Base-by-base conservation (phyloP, 495 filamentous ascomycete genomes). In the Neurospora sublineolata region DNA sequence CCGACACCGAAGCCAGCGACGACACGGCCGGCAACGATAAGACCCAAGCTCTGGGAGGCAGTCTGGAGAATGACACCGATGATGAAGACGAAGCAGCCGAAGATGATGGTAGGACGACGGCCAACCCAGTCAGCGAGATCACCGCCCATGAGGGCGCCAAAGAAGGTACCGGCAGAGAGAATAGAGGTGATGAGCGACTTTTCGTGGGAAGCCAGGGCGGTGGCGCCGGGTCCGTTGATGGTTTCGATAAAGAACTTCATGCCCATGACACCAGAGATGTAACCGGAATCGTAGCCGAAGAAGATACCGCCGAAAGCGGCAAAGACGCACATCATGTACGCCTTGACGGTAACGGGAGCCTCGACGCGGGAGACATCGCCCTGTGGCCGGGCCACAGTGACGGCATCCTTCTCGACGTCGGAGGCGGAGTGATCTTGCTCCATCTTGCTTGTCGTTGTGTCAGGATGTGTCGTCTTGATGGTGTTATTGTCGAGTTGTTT, bases 101-200 rank as follows among this genome's bases (percentile, higher is more conserved):
- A 38, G 72, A 93, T 89, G 79, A 93, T 84, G 33, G 89, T 92
- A 14, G 81, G 82, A n/a, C 87, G 86, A 74, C 91, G 88, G 70
- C 91, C 91, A 67, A 88, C 80, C 82, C 82, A 87, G 73, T 93
- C 91, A 41, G 90, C 89, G 36, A 92, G 71, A 73, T 90, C 87
- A 79, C 89, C 90, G 14, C 88, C 89, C 41, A 91, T 83, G 41
- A 93, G 78, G 70, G 91, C 89, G 76, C 91, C 91, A 73, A 92
- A 89, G 85, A 93, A 92, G 60, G 90, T 80, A 52, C 78, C 78
- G 37, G 74, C 74, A 4, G 78, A 80, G 46, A 92, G 85, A 74
- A 92, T 91, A n/a, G 90, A 91, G 68, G 88, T 89, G 75, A 91
- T 92, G 68, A 92, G 83, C 6, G 88, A 89, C 81, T 90, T 89